Conservation (phyloP, 176 grass and related monocot genomes). For the Juncus inflexus region DNA sequence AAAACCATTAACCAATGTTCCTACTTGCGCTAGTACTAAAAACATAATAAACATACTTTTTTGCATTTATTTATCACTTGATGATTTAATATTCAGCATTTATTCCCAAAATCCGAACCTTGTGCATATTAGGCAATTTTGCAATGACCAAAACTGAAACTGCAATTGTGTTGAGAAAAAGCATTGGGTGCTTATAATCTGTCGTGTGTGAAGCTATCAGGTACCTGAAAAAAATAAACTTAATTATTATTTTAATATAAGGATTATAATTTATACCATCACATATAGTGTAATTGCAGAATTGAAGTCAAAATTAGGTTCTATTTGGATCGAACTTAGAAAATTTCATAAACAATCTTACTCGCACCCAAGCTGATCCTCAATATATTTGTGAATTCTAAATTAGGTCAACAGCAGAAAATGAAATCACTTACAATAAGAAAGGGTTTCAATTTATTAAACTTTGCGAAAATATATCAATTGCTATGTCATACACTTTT, state of each 20-base stretch:
- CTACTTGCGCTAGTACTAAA: slow-evolving; percentile 21
- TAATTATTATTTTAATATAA: neutral
- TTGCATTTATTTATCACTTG: slow-evolving; percentile 12
- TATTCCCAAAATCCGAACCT: slow-evolving; percentile 85
- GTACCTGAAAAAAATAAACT: slow-evolving; percentile 38
- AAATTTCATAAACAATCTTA: too few species aligned
- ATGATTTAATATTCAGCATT: slow-evolving; percentile 57
- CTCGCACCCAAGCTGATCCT: too few species aligned
- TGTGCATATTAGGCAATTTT: slow-evolving; percentile 79
- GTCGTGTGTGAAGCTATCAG: slow-evolving; percentile 72
- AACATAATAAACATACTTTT: slow-evolving; percentile 1
- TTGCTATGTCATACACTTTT: too few species aligned
- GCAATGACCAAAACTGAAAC: slow-evolving; percentile 61
- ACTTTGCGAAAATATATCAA: too few species aligned
- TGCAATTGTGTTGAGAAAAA: slow-evolving; percentile 59
- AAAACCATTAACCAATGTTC: slow-evolving; percentile 10
- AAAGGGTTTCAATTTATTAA: too few species aligned
- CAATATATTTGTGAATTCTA: too few species aligned
- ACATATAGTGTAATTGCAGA: too few species aligned
- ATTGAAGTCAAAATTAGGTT: too few species aligned
- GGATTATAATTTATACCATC: neutral
- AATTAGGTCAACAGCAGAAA: too few species aligned
- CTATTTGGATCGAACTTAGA: too few species aligned
- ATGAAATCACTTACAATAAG: too few species aligned
- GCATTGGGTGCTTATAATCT: slow-evolving; percentile 73